Percentiles rank a stretch among this genome's conserved stretches.
Conservation (phyloP, 352 stramenopile genomes). For the Globisporangium megalacanthum region DNA sequence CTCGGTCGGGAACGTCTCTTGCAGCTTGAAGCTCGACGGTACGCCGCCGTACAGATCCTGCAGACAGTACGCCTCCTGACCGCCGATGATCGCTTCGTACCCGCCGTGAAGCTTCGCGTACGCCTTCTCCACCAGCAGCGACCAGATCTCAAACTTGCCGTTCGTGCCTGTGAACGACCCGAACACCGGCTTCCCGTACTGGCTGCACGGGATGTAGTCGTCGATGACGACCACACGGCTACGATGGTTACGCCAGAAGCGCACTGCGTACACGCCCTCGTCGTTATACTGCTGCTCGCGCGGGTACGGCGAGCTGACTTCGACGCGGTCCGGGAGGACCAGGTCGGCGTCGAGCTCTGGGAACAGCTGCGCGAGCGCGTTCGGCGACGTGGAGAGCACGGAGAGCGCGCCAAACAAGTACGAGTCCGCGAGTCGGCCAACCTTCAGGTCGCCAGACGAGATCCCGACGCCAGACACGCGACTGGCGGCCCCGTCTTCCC, state of each 20-base stretch:
- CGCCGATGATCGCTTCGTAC: slow-evolving; percentile 88
- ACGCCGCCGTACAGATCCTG: slow-evolving; percentile 79
- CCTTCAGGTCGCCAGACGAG: slow-evolving; percentile 46
- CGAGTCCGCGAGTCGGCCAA: slow-evolving; percentile 64
- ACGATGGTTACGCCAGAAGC: slow-evolving; percentile 81
- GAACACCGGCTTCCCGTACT: slow-evolving; percentile 82
- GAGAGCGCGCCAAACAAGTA: slow-evolving; percentile 82
- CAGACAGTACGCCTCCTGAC: slow-evolving; percentile 70
- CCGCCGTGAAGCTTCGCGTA: slow-evolving; percentile 92
- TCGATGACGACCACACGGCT: slow-evolving; percentile 79
- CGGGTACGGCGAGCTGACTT: slow-evolving; percentile 39
- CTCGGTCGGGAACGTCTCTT: slow-evolving; percentile 55
- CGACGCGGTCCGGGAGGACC: slow-evolving; percentile 48
- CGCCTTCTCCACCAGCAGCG: slow-evolving; percentile 92
- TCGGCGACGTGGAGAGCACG: slow-evolving; percentile 74
- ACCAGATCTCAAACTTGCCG: slow-evolving; percentile 91
- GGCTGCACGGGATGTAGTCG: slow-evolving; percentile 80
- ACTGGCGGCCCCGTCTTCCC: slow-evolving; percentile 32
- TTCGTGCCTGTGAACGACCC: slow-evolving; percentile 77
- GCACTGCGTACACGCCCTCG: slow-evolving; percentile 82
- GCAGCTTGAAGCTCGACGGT: slow-evolving; percentile 55
- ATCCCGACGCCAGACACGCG: slow-evolving; percentile 69
- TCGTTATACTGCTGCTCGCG: slow-evolving; percentile 87
- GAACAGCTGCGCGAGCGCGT: slow-evolving; percentile 68
- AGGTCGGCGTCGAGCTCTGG: slow-evolving; percentile 60